phyloP scores from a whole-genome alignment of 495 filamentous ascomycete species.

The Bathelium albidoporum region DNA sequence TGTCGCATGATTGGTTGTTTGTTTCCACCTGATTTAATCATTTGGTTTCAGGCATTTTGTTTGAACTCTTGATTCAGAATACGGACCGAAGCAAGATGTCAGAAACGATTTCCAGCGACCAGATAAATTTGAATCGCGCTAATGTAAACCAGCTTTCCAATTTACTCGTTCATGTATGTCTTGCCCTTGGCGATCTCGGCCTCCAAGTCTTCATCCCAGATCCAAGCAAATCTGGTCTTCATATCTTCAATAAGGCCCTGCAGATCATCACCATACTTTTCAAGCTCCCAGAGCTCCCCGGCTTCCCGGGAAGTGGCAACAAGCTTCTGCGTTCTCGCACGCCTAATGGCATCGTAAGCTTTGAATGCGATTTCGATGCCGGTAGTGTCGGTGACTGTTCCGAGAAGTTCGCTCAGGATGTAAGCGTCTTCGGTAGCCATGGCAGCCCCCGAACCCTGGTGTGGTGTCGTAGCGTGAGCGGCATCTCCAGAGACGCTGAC shows the following conservation, averaged over 20 bases:
- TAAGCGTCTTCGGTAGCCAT: conserved; percentile 27
- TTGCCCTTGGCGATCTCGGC: conserved; percentile 14
- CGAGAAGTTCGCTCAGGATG: conserved; percentile 45
- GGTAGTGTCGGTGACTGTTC: conserved; percentile 23
- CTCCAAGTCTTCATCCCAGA: conserved; percentile 37
- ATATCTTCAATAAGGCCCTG: conserved; percentile 26
- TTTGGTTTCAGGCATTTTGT: neutral
- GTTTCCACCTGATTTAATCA: neutral
- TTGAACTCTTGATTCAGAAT: neutral
- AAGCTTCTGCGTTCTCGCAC: conserved; percentile 29
- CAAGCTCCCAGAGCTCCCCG: conserved; percentile 19
- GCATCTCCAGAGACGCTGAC: conserved; percentile 22
- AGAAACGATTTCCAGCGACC: no score
- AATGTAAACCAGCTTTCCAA: neutral
- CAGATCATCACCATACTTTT: conserved; percentile 19
- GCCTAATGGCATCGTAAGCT: conserved; percentile 48
- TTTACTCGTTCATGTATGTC: conserved; percentile 5
- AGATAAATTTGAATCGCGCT: neutral
- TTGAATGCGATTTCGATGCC: conserved; percentile 43
- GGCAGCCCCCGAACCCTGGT: conserved; percentile 18
- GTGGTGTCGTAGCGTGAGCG: conserved; percentile 20
- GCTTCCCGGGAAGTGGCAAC: conserved; percentile 18
- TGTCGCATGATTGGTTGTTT: neutral
- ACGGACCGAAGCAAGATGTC: no score
- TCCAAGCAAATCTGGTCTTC: conserved; percentile 49